A percentile compares a stretch with the other conserved stretches of the same genome.
Conservation (phyloP, 805 yeast species). For the Yamadazyma paraphyllophila region DNA sequence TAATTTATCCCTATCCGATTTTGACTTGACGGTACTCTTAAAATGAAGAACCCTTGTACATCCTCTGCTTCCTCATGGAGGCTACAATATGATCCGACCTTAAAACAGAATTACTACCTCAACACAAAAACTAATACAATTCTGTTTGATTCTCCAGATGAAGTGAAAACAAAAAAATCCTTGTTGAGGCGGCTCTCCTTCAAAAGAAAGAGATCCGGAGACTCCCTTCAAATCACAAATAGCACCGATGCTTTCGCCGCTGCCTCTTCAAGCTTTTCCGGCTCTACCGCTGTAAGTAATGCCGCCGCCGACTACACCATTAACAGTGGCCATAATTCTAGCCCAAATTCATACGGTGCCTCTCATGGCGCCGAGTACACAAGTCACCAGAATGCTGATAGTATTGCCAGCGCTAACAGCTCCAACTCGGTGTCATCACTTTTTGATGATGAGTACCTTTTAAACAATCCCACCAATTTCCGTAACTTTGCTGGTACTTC, state of each 20-base stretch:
- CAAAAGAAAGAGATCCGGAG: slow-evolving; percentile 9
- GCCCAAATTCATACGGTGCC: no score
- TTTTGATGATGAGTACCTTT: slow-evolving; percentile 29
- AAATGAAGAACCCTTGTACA: neutral
- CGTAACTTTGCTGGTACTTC: slow-evolving; percentile 26
- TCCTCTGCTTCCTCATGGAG: slow-evolving; percentile 6
- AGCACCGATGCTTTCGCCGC: neutral
- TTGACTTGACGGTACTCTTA: neutral
- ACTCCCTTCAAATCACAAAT: neutral
- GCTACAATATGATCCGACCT: slow-evolving; percentile 32
- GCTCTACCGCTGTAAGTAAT: neutral
- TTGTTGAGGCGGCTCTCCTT: slow-evolving; percentile 9
- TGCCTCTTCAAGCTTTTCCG: neutral
- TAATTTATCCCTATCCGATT: neutral
- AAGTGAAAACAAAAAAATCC: slow-evolving; percentile 26
- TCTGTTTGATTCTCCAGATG: slow-evolving; percentile 46
- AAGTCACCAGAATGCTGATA: neutral
- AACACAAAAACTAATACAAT: slow-evolving; percentile 32
- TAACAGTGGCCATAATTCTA: no score
- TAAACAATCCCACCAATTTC: slow-evolving; percentile 21
- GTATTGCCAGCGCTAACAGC: neutral
- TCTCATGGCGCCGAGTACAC: no score
- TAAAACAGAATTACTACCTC: slow-evolving; percentile 42
- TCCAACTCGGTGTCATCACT: neutral
- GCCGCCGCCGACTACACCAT: neutral